phyloP scores from a whole-genome alignment of 2,329 filamentous ascomycete species.

The Fusarium mundagurra region DNA sequence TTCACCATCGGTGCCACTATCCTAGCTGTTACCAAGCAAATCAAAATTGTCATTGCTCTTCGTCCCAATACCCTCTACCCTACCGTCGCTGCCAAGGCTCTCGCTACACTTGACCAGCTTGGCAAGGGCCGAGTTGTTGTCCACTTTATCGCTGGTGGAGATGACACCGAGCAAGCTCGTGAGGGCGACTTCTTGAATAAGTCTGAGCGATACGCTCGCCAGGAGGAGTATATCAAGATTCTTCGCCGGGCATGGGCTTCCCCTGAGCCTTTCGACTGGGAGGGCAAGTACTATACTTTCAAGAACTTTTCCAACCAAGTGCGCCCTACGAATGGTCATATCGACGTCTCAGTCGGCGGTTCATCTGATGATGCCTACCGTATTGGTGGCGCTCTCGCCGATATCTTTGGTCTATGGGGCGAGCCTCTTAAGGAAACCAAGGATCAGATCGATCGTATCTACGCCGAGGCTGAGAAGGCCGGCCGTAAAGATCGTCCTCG shows the following conservation, averaged over 20 bases:
- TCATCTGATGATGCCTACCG: constrained; percentile 69
- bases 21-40: constrained; percentile 63
- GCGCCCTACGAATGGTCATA: constrained; percentile 61
- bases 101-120: constrained; percentile 70
- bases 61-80: constrained; percentile 68
- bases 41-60: constrained; percentile 70
- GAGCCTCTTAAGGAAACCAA: constrained; percentile 72
- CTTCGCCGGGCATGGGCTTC: constrained; percentile 67
- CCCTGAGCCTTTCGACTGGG: constrained; percentile 68
- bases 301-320: constrained; percentile 66
- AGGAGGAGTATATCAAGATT: constrained; percentile 71
- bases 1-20: constrained; percentile 70
- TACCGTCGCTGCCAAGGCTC: constrained; percentile 69
- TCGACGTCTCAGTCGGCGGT: constrained; percentile 68
- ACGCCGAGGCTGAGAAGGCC: constrained; percentile 66
- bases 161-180: constrained; percentile 66
- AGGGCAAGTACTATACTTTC: constrained; percentile 68
- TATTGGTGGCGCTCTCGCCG: constrained; percentile 65
- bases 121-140: constrained; percentile 67
- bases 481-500: constrained; percentile 64
- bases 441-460: constrained; percentile 69
- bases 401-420: constrained; percentile 73
- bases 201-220: constrained; percentile 64
- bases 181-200: constrained; percentile 70
- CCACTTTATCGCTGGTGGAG: constrained; percentile 71